Evolutionary conservation across 257 asterid species (phyloP), one percentile per base, ranked within the genome.

Genomic region (Haberlea rhodopensis): DNA sequence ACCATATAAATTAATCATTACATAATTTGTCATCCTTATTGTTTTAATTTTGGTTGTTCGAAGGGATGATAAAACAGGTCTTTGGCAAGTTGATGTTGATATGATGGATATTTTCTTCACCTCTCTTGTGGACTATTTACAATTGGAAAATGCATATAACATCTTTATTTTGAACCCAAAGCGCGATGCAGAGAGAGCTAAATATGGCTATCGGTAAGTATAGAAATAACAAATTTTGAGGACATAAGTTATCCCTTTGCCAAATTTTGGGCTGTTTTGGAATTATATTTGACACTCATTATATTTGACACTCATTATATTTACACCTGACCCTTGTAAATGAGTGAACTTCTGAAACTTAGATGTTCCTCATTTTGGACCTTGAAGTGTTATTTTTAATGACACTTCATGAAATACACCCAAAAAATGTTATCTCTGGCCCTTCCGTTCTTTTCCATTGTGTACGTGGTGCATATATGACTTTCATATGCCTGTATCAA

Each of bases 71-170:
- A 81, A 72, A 49, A 67, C 63, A 62, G 87, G 82, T 75, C 78
- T 80, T 62, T 90, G 97, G 99, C 97, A 90, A 85, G 95, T 94
- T 76, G 99, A 94, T 63, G 81, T 83, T 73, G 99, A 94, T 83
- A 79, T 90, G 97, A 86, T 94, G 80, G 84, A 82, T 75, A 81
- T 76, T 75, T 54, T 90, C 71, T 75, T 85, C 84, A 79, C 80
- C 78, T 90, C 95, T 78, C 95, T 94, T 57, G 90, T 94, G 76
- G 97, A 94, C 70, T 94, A 94, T 81, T 76, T 94, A 78, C 91
- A 87, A 60, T 69, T 94, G 75, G 95, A 75, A 65, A 84, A 84
- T 78, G 99, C 90, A 55, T 94, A 90, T 79, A 94, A 90, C 66
- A 76, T 94, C 80, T 94, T 90, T 71, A 63, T 94, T 69, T 73